Percentiles rank a stretch among this genome's conserved stretches.
These are phyloP conservation scores for Raphidocelis subcapitata DNA, from an alignment of 139 green algal species.

Conservation along the genomic window DNA sequence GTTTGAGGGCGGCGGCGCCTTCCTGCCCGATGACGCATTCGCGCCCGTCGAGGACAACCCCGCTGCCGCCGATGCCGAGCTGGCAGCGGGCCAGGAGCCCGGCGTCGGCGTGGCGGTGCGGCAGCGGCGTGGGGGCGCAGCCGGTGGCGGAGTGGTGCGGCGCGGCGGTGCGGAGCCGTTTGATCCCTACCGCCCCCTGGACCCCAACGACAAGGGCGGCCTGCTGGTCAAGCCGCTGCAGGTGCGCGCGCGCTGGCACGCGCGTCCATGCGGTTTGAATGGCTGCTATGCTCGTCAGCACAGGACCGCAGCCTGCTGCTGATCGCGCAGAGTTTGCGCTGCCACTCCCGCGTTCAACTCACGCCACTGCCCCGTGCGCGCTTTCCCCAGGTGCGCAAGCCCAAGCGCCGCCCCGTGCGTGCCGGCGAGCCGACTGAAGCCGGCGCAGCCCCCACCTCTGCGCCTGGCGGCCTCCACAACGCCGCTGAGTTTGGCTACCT, in stretches of 20 bases:
- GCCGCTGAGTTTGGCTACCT: slow-evolving; percentile 45
- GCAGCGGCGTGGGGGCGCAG: slow-evolving; percentile 6
- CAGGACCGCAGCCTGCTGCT: background rate
- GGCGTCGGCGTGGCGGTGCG: slow-evolving; percentile 1
- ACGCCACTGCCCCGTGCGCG: slow-evolving; percentile 4
- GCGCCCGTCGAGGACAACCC: background rate
- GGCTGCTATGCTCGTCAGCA: no score
- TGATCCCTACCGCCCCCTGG: slow-evolving; percentile 76
- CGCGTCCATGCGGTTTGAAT: no score
- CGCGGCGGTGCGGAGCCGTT: slow-evolving; percentile 28
- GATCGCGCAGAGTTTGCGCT: background rate
- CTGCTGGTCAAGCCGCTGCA: slow-evolving; percentile 60
- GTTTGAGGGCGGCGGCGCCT: background rate
- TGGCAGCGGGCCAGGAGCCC: no score
- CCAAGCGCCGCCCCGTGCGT: background rate
- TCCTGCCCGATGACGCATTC: background rate
- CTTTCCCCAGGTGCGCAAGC: slow-evolving; percentile 28
- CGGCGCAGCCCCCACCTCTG: no score
- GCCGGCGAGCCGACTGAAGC: no score
- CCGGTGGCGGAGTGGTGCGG: background rate
- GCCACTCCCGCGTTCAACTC: no score
- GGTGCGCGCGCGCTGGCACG: no score
- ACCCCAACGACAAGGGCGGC: slow-evolving; percentile 45
- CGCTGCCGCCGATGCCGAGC: no score
- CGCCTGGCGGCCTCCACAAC: background rate